Percentiles rank a stretch among this genome's conserved stretches.
phyloP scores from a whole-genome alignment of 2,329 filamentous ascomycete genomes.

The Colletotrichum tamarilloi region DNA sequence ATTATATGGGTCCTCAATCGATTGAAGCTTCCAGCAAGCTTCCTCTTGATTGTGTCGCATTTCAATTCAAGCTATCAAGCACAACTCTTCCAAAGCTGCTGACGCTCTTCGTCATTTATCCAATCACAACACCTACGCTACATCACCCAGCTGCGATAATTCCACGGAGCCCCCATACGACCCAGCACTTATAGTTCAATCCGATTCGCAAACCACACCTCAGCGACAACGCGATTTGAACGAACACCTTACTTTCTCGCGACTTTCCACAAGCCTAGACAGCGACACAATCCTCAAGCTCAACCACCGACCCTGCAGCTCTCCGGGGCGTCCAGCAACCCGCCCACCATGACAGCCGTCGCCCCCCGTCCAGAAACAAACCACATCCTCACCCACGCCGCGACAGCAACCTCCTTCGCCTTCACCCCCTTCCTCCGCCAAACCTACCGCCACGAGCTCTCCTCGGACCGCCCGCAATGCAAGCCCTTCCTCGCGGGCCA shows the following conservation, averaged over 20 bases:
- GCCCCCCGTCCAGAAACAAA: conserved; percentile 42
- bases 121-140: too few species aligned
- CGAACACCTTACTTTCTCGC: background rate
- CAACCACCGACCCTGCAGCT: background rate
- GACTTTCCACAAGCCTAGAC: background rate
- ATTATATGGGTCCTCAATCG: too few species aligned
- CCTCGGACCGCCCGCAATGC: conserved; percentile 83
- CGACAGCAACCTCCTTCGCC: conserved; percentile 75
- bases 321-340: conserved; percentile 31
- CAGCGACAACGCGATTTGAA: background rate
- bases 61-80: too few species aligned
- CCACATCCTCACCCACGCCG: conserved; percentile 67
- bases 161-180: too few species aligned
- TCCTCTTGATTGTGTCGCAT: too few species aligned
- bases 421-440: conserved; percentile 88
- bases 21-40: too few species aligned
- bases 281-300: background rate
- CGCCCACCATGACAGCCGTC: conserved; percentile 40
- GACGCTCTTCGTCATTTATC: too few species aligned
- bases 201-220: background rate
- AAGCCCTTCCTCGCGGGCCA: conserved; percentile 87
- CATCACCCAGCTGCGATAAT: too few species aligned
- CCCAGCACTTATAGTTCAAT: too few species aligned
- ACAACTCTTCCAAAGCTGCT: too few species aligned
- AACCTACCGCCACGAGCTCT: conserved; percentile 86